Base-by-base conservation (phyloP, 345 rosid species). In the Corchorus olitorius region DNA sequence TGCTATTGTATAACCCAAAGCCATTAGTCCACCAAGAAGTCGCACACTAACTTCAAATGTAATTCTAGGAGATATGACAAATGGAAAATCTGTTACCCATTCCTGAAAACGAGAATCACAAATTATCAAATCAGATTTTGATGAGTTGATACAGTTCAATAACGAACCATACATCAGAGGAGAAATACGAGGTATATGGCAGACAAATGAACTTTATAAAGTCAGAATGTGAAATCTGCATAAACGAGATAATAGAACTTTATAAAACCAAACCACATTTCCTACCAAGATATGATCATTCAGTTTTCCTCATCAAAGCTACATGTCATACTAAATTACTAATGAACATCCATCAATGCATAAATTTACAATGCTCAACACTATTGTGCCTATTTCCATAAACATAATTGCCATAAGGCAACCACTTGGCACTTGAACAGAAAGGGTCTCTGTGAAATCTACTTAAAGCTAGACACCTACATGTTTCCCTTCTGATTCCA, bases 1-100 rank as follows among this genome's bases (percentile, higher is more conserved):
- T 72, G 98, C 94, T 84, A 97, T 94, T 62, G 98, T 97, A 83
- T 97, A 97, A 77, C 97, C 99, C 82, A 97, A 76, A 55, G 99
- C 96, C 99, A 97, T 97, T 66, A 97, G 89, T 77, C 99, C 98
- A 81, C 99, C 98, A 69, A 97, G 99, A 76, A 97, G 97, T 66
- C 98, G 97, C 68, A 97, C 99, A 50, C 94, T 90, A 60, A 94
- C 99, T 91, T 92, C 98, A 85, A 97, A 97, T 16, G 97, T 94
- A 79, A 97, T 97, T 84, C 99, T 90, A 65, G 99, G 99, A 49
- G 99, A 97, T 83, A 97, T 97, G 52, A 97, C 97, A 85, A 97
- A 97, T 52, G 98, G 99, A 79, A n/a, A 78, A 86, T 97, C 99
- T 1, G 91, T 92, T 83, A 92, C 97, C 96, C 93, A 90, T 87